phyloP scores from a whole-genome alignment of 257 asterid genomes.

The Scutellaria minor region DNA sequence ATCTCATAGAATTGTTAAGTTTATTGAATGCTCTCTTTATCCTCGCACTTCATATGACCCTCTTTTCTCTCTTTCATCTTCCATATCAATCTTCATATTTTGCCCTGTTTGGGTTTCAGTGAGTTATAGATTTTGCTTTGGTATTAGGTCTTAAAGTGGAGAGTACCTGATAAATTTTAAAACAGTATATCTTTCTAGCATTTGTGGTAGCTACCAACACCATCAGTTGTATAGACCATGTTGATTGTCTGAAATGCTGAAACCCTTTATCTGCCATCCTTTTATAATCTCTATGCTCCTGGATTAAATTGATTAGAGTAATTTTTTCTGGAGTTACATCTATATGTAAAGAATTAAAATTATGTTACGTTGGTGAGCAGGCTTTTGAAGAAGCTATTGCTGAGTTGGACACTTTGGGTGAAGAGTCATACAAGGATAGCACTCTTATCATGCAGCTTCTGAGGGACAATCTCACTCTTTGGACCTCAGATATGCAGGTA shows the following conservation, averaged over 20 bases:
- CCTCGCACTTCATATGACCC: background rate
- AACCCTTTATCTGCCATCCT: background rate
- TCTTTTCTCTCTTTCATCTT: constrained; percentile 11
- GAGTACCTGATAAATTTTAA: background rate
- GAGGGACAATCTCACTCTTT: constrained; percentile 74
- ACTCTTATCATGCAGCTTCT: constrained; percentile 73
- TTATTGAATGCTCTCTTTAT: background rate
- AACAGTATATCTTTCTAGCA: background rate
- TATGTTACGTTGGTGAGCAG: constrained; percentile 36
- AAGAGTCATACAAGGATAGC: constrained; percentile 73
- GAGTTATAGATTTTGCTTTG: background rate
- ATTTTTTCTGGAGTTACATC: background rate
- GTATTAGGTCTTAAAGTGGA: background rate
- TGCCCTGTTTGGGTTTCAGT: background rate
- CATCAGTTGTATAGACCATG: background rate
- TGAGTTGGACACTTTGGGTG: constrained; percentile 67
- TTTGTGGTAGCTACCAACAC: background rate
- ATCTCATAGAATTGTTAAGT: background rate
- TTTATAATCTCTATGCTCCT: background rate
- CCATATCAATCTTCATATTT: background rate
- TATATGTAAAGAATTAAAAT: background rate
- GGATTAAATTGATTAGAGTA: background rate
- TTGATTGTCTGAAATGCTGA: background rate
- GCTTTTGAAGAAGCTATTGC: constrained; percentile 78
- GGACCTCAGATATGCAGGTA: constrained; percentile 81